Percentiles rank a stretch among this genome's conserved stretches.
These are phyloP conservation scores for Diaporthe longicolla DNA, from an alignment of 2,329 filamentous ascomycete genomes.

Conservation along the genomic window DNA sequence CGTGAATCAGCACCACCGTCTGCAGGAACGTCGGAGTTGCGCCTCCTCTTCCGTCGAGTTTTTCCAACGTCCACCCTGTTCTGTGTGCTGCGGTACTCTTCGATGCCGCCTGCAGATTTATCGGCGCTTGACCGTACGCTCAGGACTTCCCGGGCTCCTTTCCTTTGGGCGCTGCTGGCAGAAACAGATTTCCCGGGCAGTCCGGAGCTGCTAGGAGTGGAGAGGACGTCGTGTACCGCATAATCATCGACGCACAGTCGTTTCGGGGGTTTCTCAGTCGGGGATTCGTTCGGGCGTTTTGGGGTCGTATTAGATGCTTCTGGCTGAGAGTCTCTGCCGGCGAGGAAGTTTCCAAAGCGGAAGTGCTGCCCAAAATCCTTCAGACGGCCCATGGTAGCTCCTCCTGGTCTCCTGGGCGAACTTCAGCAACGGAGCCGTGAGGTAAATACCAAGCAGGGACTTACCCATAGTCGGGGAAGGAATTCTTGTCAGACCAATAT, in stretches of 20 bases:
- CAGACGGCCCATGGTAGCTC: conserved; percentile 19
- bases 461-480: conserved; percentile 61
- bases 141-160: conserved; percentile 7
- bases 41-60: conserved; percentile 30
- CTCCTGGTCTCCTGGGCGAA: conserved; percentile 35
- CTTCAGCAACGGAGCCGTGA: conserved; percentile 29
- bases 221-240: neutral
- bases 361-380: neutral
- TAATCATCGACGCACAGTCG: conserved; percentile 34
- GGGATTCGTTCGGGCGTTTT: conserved; percentile 35
- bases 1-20: neutral
- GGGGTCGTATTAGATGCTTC: neutral
- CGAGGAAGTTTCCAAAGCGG: conserved; percentile 15
- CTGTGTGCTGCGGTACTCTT: conserved; percentile 31
- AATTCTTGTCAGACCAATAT: conserved; percentile 55
- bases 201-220: conserved; percentile 19
- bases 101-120: conserved; percentile 22
- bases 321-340: neutral
- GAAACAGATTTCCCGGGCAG: neutral
- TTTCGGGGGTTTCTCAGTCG: conserved; percentile 15
- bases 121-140: conserved; percentile 38
- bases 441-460: conserved; percentile 23
- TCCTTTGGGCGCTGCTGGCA: conserved; percentile 12
- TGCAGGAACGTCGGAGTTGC: neutral
- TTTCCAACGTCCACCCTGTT: neutral